These are phyloP conservation scores for Cytospora piceae DNA, from an alignment of 2,329 filamentous ascomycete genomes.

Conservation along the genomic window DNA sequence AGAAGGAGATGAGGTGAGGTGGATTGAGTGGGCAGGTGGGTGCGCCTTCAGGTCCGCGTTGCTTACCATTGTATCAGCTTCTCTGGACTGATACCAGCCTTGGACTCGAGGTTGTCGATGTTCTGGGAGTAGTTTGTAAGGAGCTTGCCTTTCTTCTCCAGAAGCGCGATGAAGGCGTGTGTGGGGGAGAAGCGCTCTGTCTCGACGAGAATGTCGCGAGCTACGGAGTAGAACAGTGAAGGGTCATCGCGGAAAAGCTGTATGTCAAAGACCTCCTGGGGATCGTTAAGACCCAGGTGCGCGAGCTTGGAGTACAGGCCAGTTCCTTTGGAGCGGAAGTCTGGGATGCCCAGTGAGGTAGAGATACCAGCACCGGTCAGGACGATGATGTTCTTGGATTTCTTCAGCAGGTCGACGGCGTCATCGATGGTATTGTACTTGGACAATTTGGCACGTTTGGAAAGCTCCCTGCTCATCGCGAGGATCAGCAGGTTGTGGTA, in stretches of 20 bases:
- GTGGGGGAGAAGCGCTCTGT: conserved; percentile 85
- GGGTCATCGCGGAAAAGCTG: conserved; percentile 84
- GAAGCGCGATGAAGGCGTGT: conserved; percentile 87
- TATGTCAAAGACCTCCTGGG: conserved; percentile 96
- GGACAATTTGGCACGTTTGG: conserved; percentile 77
- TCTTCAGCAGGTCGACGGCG: conserved; percentile 75
- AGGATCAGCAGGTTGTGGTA: conserved; percentile 77
- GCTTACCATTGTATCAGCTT: conserved; percentile 81
- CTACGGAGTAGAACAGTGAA: conserved; percentile 86
- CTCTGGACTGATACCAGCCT: conserved; percentile 77
- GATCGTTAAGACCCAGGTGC: conserved; percentile 77
- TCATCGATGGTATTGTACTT: conserved; percentile 87
- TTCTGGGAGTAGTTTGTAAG: conserved; percentile 98
- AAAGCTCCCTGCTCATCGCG: conserved; percentile 78
- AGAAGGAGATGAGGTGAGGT: neutral
- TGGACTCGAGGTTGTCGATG: conserved; percentile 92
- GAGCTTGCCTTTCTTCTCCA: conserved; percentile 86
- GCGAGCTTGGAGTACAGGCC: conserved; percentile 87
- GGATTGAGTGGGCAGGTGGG: neutral
- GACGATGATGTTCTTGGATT: conserved; percentile 83
- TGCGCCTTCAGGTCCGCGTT: neutral
- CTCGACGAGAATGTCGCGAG: conserved; percentile 85
- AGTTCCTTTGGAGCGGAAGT: conserved; percentile 92
- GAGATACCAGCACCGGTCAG: conserved; percentile 96
- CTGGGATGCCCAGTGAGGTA: conserved; percentile 93